phyloP scores from a whole-genome alignment of 192 early-diverging fungal species.

The Backusella psychrophila region DNA sequence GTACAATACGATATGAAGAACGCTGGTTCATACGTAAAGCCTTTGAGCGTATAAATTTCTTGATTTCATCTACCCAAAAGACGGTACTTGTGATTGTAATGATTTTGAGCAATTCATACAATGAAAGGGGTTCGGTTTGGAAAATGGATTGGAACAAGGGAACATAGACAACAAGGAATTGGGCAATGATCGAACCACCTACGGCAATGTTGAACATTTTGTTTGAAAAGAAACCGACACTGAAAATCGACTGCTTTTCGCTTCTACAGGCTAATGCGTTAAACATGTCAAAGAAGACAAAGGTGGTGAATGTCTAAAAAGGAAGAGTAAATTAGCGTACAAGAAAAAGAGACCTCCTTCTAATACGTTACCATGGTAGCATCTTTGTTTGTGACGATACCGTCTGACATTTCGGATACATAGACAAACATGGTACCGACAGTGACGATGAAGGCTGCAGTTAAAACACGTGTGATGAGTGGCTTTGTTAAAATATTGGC shows the following conservation, averaged over 20 bases:
- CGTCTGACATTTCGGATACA: constrained; percentile 73
- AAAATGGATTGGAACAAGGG: constrained; percentile 92
- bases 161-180: constrained; percentile 85
- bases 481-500: constrained; percentile 76
- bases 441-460: constrained; percentile 79
- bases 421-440: constrained; percentile 84
- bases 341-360: not conserved
- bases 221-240: constrained; percentile 84
- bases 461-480: constrained; percentile 74
- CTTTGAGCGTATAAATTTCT: not conserved
- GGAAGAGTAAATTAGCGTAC: not conserved
- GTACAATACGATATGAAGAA: constrained; percentile 9
- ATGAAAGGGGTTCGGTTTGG: constrained; percentile 83
- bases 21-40: not conserved
- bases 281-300: constrained; percentile 97
- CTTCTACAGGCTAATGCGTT: constrained; percentile 93
- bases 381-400: constrained; percentile 64
- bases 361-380: constrained; percentile 81
- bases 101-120: constrained; percentile 73
- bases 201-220: constrained; percentile 87
- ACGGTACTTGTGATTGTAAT: constrained; percentile 69
- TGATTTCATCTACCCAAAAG: constrained; percentile 78
- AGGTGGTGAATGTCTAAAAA: constrained; percentile 88
- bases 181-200: constrained; percentile 75
- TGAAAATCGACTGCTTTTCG: constrained; percentile 74